Conservation (phyloP, 257 asterid genomes). For the Plectranthus barbatus region DNA sequence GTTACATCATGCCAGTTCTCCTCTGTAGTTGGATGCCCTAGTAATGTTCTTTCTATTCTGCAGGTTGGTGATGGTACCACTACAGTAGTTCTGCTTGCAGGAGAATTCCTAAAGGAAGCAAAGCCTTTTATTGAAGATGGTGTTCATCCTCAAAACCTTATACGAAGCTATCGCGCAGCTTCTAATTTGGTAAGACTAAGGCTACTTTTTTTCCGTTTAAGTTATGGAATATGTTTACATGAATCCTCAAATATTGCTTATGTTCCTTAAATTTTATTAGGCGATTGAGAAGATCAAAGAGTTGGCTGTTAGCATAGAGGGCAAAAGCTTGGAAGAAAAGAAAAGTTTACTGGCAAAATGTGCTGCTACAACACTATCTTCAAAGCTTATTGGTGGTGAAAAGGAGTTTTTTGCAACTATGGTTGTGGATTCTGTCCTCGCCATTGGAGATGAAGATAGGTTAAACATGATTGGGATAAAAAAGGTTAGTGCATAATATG, state of each 20-base stretch:
- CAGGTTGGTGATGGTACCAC: constrained; percentile 99
- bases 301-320: constrained; percentile 79
- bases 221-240: constrained; percentile 4
- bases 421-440: constrained; percentile 94
- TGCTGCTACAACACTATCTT: constrained; percentile 95
- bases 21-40: neutral
- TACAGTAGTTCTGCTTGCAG: constrained; percentile 94
- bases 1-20: neutral
- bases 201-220: neutral
- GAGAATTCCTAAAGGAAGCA: constrained; percentile 94
- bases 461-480: constrained; percentile 94
- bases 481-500: constrained; percentile 41
- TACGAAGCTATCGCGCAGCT: constrained; percentile 82
- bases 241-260: constrained; percentile 1
- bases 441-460: constrained; percentile 86
- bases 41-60: constrained; percentile 8
- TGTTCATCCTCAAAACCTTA: constrained; percentile 93
- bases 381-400: constrained; percentile 98
- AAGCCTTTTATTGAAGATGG: constrained; percentile 98
- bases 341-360: constrained; percentile 81
- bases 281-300: constrained; percentile 77
- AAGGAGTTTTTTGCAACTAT: constrained; percentile 92
- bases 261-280: constrained; percentile 21
- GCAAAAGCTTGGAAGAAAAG: constrained; percentile 92
- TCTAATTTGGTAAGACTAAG: constrained; percentile 49